A percentile compares a stretch with the other conserved stretches of the same genome.
Evolutionary conservation across 2,329 filamentous ascomycete species (phyloP).

Genomic region (Balansia obtecta): DNA sequence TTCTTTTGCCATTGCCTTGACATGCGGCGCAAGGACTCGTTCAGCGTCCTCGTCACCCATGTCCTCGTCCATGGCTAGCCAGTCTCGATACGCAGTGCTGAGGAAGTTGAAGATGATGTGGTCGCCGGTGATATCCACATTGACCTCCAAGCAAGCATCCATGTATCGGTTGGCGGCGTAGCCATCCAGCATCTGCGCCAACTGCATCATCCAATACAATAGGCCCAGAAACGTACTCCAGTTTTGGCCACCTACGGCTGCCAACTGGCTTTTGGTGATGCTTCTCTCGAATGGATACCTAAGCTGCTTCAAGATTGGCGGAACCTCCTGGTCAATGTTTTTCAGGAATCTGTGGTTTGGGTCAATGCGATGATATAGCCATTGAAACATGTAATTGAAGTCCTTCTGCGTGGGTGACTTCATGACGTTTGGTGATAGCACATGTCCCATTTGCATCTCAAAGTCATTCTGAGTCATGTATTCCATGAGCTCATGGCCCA

Average conservation of each 20-base stretch:
- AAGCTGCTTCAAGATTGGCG: conserved; percentile 81
- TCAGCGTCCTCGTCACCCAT: conserved; percentile 76
- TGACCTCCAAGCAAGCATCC: conserved; percentile 76
- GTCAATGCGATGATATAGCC: conserved; percentile 92
- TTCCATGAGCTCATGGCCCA: conserved; percentile 82
- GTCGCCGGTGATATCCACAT: conserved; percentile 78
- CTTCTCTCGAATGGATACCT: conserved; percentile 90
- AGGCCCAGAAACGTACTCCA: conserved; percentile 92
- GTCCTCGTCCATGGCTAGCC: conserved; percentile 86
- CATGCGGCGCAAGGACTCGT: conserved; percentile 66
- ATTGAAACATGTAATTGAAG: conserved; percentile 96
- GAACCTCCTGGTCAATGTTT: conserved; percentile 89
- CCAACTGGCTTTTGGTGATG: conserved; percentile 92
- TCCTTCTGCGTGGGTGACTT: conserved; percentile 96
- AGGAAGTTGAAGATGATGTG: conserved; percentile 92
- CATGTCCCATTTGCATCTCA: conserved; percentile 95
- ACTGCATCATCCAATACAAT: conserved; percentile 98
- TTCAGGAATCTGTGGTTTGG: conserved; percentile 89
- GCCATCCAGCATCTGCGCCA: conserved; percentile 84
- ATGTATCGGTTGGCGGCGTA: conserved; percentile 73
- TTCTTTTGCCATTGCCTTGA: conserved; percentile 74
- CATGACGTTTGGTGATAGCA: conserved; percentile 78
- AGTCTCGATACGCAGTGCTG: conserved; percentile 80
- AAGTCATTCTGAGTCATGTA: conserved; percentile 92
- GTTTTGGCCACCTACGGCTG: conserved; percentile 90